Base-by-base conservation (phyloP, 2,329 filamentous ascomycete genomes). In the Calonectria naviculata region DNA sequence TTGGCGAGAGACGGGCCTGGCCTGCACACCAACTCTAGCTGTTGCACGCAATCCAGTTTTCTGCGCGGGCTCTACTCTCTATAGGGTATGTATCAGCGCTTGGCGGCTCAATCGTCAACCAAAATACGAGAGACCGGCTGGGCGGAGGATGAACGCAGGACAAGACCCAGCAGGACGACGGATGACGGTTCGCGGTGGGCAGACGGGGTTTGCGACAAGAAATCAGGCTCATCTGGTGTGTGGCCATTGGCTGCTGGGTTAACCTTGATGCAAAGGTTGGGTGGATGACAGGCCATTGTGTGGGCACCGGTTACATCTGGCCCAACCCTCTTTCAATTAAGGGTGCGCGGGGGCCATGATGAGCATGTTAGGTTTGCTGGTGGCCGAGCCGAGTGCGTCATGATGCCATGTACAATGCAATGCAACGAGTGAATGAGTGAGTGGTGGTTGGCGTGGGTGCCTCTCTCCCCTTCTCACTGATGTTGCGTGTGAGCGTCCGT, bases 211-310 rank as follows among this genome's bases (percentile, higher is more conserved):
- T 41, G 56, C 56, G 56, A 61, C 56, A 65, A 56, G 46, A 47
- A 65, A 49, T 47, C 31, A 52, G 31, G 62, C 44, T 36, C n/a
- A 8, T 24, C 17, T 24, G 31, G n/a, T 52, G 47, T 19, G 24
- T 36, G 21, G 31, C 21, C 17, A 65, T 52, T 41, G 46, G 46
- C 34, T 24, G 19, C 47, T 42, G 62, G 24, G 46, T 52, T 65
- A 65, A 54, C 62, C 62, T 54, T 65, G 62, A 65, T 65, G 29
- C 62, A 54, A 42, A 61, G 56, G 36, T 61, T 42, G 56, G 24
- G 36, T 41, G 47, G 36, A 61, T 41, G 36, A 54, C 46, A 42
- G 21, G 42, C 46, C 62, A 28, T 8, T 4, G 34, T 38, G 62
- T 65, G 42, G 42, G 44, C 42, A 47, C 24, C 19, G 44, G 42